Percentiles rank a stretch among this genome's conserved stretches.
These are phyloP conservation scores for Pichia nakasei DNA, from an alignment of 805 yeast species.

Conservation along the genomic window DNA sequence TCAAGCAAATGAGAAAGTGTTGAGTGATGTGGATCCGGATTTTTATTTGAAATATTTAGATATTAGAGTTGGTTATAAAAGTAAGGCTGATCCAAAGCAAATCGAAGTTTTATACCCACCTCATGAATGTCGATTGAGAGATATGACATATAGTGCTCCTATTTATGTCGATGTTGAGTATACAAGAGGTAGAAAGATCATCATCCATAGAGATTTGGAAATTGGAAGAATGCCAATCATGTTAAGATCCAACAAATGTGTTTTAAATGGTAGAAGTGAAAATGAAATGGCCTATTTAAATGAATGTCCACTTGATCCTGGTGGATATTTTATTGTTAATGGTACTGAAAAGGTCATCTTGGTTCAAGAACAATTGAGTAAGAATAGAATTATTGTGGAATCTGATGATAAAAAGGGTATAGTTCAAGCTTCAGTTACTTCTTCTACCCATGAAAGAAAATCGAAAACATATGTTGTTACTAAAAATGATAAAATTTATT, in stretches of 20 bases:
- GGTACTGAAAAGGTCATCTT: constrained; percentile 97
- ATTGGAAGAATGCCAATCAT: constrained; percentile 99
- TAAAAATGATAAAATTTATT: constrained; percentile 77
- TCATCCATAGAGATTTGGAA: constrained; percentile 81
- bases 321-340: constrained; percentile 95
- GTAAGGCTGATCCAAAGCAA: constrained; percentile 36
- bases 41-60: constrained; percentile 89
- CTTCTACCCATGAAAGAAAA: constrained; percentile 96
- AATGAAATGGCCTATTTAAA: constrained; percentile 76
- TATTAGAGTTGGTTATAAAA: constrained; percentile 79
- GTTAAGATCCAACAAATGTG: constrained; percentile 90
- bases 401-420: constrained; percentile 91
- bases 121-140: constrained; percentile 92
- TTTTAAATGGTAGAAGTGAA: constrained; percentile 70
- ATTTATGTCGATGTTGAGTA: constrained; percentile 95
- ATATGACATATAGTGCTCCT: constrained; percentile 90
- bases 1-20: constrained; percentile 77
- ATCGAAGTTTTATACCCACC: constrained; percentile 71
- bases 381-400: constrained; percentile 96
- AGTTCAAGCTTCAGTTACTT: constrained; percentile 95
- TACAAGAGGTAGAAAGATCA: constrained; percentile 88
- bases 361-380: constrained; percentile 93
- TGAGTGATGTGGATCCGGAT: constrained; percentile 95
- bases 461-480: constrained; percentile 95
- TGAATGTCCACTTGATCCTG: constrained; percentile 97